A percentile compares a stretch with the other conserved stretches of the same genome.
These are phyloP conservation scores for Ogataea degrootiae DNA, from an alignment of 805 yeast species.

Conservation along the genomic window DNA sequence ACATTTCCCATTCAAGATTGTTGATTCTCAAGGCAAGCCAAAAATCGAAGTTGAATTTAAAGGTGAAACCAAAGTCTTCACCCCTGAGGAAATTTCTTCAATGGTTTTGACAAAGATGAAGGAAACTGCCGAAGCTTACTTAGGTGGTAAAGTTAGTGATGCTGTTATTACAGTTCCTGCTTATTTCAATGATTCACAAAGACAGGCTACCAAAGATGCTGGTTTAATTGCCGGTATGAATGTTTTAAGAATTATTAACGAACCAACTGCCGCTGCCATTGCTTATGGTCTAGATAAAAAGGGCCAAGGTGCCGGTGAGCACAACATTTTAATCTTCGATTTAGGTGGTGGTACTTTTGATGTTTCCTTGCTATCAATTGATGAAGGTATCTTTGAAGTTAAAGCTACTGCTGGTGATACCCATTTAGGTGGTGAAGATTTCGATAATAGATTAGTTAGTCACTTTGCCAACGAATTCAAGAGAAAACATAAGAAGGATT, in stretches of 20 bases:
- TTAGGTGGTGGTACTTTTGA: constrained; percentile 89
- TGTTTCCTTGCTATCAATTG: constrained; percentile 86
- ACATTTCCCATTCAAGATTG: constrained; percentile 89
- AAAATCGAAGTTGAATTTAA: constrained; percentile 86
- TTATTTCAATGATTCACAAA: constrained; percentile 74
- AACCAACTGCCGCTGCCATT: constrained; percentile 83
- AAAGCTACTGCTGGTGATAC: constrained; percentile 92
- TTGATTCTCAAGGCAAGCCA: constrained; percentile 83
- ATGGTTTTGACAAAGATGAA: constrained; percentile 74
- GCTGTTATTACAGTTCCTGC: constrained; percentile 87
- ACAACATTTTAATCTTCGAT: constrained; percentile 60
- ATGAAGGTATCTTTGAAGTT: constrained; percentile 95
- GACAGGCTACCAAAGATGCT: constrained; percentile 80
- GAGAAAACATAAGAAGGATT: constrained; percentile 96
- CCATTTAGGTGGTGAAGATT: constrained; percentile 98
- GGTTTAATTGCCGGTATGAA: constrained; percentile 73
- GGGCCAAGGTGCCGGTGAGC: constrained; percentile 38
- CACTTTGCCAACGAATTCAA: constrained; percentile 93
- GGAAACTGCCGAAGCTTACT: constrained; percentile 55
- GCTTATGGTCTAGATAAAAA: constrained; percentile 70
- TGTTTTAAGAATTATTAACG: constrained; percentile 71
- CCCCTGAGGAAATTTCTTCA: constrained; percentile 93
- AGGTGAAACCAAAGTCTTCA: constrained; percentile 86
- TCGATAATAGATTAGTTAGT: constrained; percentile 93
- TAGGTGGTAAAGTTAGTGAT: constrained; percentile 49